Base-by-base conservation (phyloP, 352 stramenopile species). In the Thalassiosira livingstoniorum region DNA sequence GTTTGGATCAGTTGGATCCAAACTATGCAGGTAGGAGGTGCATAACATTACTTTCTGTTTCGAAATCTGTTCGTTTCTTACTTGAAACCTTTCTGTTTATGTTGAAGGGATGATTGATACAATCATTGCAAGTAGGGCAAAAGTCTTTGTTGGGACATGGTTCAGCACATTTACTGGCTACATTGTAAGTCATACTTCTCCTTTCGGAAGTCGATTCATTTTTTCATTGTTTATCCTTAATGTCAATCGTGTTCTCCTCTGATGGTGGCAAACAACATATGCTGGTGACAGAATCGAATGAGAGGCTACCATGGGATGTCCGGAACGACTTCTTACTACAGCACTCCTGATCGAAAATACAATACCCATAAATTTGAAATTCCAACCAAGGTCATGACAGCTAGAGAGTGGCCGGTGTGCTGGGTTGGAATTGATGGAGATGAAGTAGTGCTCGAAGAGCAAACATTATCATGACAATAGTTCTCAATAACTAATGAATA, bases 91-190 rank as follows among this genome's bases (percentile, higher is more conserved):
- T 25, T 25, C 7, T 23, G 5, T 25, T 23, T 23, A 58, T 42
- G 0, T 89, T 27, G 74, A 93, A 21, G 92, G 92, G 54, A 96
- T 96, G 94, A 90, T 96, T 64, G 94, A 97, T 66, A 91, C 87
- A 32, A 89, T 96, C 69, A 83, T 97, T 31, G 87, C 90, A 32
- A 93, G 83, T 67, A 86, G 91, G 63, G 92, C 80, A 21, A 62
- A 83, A 69, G 78, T 87, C 13, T 97, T 96, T 82, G 91, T 88
- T 27, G 94, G 94, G 4, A 96, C 92, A 10, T 97, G 85, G 78
- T 96, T 95, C 58, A 91, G 74, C 35, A 97, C 94, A 5, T 97
- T 97, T 85, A 90, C 87, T 15, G 92, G 91, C 23, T 96, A 94
- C 70, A 96, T 96, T 47, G 68, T 77, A 25, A 77, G 68, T 75